Base-by-base conservation (phyloP, 768 basidiomycete species). In the Paxillus involutus region DNA sequence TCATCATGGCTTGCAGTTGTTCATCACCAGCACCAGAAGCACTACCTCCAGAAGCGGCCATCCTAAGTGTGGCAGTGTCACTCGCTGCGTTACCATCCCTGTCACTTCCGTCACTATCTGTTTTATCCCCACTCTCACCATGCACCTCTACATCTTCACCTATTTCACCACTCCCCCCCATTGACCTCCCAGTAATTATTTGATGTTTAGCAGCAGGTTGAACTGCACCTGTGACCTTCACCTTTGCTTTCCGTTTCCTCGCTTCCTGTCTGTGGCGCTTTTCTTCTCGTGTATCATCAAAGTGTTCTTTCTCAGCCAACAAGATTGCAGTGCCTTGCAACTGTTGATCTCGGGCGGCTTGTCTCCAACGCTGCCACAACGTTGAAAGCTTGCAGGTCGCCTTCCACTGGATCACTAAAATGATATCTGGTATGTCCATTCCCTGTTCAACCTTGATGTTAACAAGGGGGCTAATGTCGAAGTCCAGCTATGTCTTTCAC, bases 371-470 rank as follows among this genome's bases (percentile, higher is more conserved):
- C 13, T 54, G 53, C 53, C 53, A 54, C 2, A 75, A 48, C 0
- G 63, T 65, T 10, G 35, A 3, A 1, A 74, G 36, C 24, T 57
- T 50, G 47, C 64, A 68, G 4, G 63, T 63, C 0, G 59, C 68
- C 30, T 52, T 45, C 62, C 63, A 76, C 42, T 76, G 75, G 4
- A 75, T 61, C 10, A 76, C 66, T 12, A 76, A 46, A 10, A 56
- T 26, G 13, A 77, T 69, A 46, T 69, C 66, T 0, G 71, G 52
- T 2, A 75, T n/a, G 41, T 77, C 71, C 44, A 77, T 62, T 3
- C 74, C 73, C 75, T 75, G 47, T 32, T 29, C 32, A 40, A 42
- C 24, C 17, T 46, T 30, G 24, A 24, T 24, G 24, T 40, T n/a
- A 41, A 10, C 1, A 6, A 9, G n/a, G 24, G 36, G 17, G 24